phyloP scores from a whole-genome alignment of 306 rosid genomes.

The Sindora glabra region DNA sequence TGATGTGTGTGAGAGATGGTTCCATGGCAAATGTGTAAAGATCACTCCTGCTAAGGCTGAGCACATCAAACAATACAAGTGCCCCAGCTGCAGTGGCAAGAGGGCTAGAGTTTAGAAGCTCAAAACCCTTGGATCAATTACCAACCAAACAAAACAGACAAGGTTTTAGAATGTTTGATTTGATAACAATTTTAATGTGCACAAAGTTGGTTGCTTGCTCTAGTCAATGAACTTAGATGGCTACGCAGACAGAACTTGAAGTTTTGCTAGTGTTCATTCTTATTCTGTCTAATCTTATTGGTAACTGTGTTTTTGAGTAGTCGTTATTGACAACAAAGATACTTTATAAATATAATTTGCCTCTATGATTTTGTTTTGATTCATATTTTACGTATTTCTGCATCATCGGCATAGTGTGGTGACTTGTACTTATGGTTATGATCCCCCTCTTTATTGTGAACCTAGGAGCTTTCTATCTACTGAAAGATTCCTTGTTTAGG shows the following conservation, averaged over 20 bases:
- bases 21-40: constrained; percentile 89
- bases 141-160: constrained; percentile 12
- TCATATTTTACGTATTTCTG: background rate
- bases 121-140: constrained; percentile 9
- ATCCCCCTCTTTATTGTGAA: background rate
- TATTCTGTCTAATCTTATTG: constrained; percentile 30
- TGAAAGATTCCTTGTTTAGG: no score
- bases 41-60: constrained; percentile 87
- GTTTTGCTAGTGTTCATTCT: constrained; percentile 38
- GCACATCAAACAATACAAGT: constrained; percentile 50
- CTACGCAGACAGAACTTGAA: constrained; percentile 38
- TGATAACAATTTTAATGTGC: constrained; percentile 24
- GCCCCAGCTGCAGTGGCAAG: constrained; percentile 58
- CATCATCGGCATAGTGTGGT: background rate
- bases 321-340: constrained; percentile 21
- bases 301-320: constrained; percentile 32
- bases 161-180: constrained; percentile 18
- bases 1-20: constrained; percentile 86
- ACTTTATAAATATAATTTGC: constrained; percentile 1
- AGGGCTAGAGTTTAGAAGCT: constrained; percentile 39
- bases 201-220: constrained; percentile 26
- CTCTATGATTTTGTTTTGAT: background rate
- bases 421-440: background rate
- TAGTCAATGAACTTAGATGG: constrained; percentile 35
- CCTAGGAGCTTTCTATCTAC: no score